These are phyloP conservation scores for Trametes maxima DNA, from an alignment of 768 basidiomycete genomes.

Conservation along the genomic window DNA sequence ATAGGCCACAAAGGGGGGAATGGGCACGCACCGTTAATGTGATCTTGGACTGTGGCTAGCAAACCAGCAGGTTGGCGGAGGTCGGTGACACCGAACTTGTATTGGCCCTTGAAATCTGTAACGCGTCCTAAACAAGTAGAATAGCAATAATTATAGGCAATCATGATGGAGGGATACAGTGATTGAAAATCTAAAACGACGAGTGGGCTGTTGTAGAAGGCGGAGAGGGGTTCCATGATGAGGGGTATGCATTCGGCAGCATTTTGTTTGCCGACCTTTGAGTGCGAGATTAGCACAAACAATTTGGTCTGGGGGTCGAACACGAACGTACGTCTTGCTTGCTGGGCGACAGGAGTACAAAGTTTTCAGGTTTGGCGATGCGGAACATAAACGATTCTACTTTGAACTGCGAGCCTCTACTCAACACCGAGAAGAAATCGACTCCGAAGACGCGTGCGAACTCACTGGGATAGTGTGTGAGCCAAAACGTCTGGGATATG, in stretches of 20 bases:
- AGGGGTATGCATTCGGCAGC: slow-evolving; percentile 96
- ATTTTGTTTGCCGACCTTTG: slow-evolving; percentile 91
- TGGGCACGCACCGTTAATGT: slow-evolving; percentile 66
- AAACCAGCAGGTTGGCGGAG: slow-evolving; percentile 68
- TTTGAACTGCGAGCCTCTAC: slow-evolving; percentile 96
- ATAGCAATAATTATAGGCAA: slow-evolving; percentile 97
- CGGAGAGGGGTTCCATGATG: slow-evolving; percentile 92
- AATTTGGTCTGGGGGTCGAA: background rate
- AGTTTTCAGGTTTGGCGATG: slow-evolving; percentile 94
- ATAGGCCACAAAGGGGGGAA: background rate
- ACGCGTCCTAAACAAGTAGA: slow-evolving; percentile 94
- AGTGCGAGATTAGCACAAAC: background rate
- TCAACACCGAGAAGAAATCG: slow-evolving; percentile 95
- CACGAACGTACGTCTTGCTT: slow-evolving; percentile 66
- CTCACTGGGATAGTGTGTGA: slow-evolving; percentile 56
- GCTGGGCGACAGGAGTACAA: slow-evolving; percentile 88
- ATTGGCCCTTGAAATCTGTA: slow-evolving; percentile 80
- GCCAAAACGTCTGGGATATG: background rate
- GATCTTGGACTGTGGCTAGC: slow-evolving; percentile 67
- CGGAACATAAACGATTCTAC: slow-evolving; percentile 99
- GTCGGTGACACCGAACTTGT: slow-evolving; percentile 86
- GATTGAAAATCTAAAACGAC: slow-evolving; percentile 96
- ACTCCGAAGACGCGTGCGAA: slow-evolving; percentile 97
- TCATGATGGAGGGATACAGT: slow-evolving; percentile 97
- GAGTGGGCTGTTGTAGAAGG: slow-evolving; percentile 90